Percentiles rank a stretch among this genome's conserved stretches.
phyloP scores from a whole-genome alignment of 2,329 filamentous ascomycete genomes.

The Fusarium ramigenum region DNA sequence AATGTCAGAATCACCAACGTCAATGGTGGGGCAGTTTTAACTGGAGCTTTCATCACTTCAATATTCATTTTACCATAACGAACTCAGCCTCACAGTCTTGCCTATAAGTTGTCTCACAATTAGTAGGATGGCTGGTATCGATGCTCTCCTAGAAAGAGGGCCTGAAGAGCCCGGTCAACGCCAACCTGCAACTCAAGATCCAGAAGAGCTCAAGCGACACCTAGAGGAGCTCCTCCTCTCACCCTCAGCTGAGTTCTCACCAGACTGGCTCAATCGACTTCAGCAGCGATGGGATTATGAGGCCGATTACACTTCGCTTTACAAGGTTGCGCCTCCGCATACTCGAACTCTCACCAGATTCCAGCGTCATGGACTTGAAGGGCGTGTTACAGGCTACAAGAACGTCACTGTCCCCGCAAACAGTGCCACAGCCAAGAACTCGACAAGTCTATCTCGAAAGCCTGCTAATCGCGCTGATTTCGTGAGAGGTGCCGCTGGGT shows the following conservation, averaged over 20 bases:
- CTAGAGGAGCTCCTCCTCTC: conserved; percentile 82
- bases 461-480: conserved; percentile 89
- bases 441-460: conserved; percentile 86
- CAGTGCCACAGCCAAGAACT: conserved; percentile 93
- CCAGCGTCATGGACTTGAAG: conserved; percentile 88
- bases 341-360: conserved; percentile 95
- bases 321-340: conserved; percentile 88
- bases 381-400: conserved; percentile 90
- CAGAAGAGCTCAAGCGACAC: conserved; percentile 71
- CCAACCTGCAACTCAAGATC: conserved; percentile 52
- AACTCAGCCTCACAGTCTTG: neutral
- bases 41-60: conserved; percentile 29
- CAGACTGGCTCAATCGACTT: conserved; percentile 86
- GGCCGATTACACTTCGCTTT: conserved; percentile 83
- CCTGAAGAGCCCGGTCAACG: conserved; percentile 18
- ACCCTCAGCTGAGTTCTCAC: conserved; percentile 81
- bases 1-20: conserved; percentile 31
- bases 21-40: conserved; percentile 41
- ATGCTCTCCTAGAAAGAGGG: conserved; percentile 46
- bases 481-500: conserved; percentile 89
- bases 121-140: conserved; percentile 48
- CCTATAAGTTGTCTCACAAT: neutral
- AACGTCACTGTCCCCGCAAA: conserved; percentile 92
- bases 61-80: conserved; percentile 1
- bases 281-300: conserved; percentile 91